Base-by-base conservation (phyloP, 148 eudicot genomes). In the Amaranthus palmeri region DNA sequence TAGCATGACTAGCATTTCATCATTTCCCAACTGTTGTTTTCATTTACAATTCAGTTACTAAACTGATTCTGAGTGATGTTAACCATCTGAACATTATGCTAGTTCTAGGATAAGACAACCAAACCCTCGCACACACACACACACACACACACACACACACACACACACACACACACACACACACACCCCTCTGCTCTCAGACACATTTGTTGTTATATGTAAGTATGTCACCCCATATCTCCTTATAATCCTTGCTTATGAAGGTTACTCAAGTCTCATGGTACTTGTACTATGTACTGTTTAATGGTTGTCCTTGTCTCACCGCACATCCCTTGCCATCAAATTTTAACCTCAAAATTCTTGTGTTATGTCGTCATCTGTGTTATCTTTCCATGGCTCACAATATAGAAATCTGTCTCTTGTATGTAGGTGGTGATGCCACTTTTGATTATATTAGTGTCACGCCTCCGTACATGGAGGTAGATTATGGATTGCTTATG, bases 381-480 rank as follows among this genome's bases (percentile, higher is more conserved):
- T 25, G 36, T 25, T 25, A 25, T 25, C 54, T 52, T 43, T 40
- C 56, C 47, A 42, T 52, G 49, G 40, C 8, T 25, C 14, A 48
- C 3, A 18, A 48, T 67, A 45, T n/a, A 58, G 65, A 55, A 61
- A 14, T 49, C 65, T 43, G 50, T 73, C 87, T 40, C 43, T 15
- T 7, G n/a, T 5, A 47, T 86, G 81, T 67, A 90, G 98, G 92
- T 69, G 80, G 83, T 83, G 83, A 79, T 41, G 85, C 81, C 64
- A 76, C 77, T 5, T 91, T 91, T 80, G 96, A 91, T 82, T 93
- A 88, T 70, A 82, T 93, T 71, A 93, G 98, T 79, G 92, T 90
- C 74, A 93, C 98, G 65, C 98, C 98, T 63, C 98, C 96, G 71
- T 93, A 93, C 72, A 79, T 76, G 81, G 69, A 85, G 80, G 97